A percentile compares a stretch with the other conserved stretches of the same genome.
These are phyloP conservation scores for Picochlorum sp. DNA, from an alignment of 139 green algal genomes.

Conservation along the genomic window DNA sequence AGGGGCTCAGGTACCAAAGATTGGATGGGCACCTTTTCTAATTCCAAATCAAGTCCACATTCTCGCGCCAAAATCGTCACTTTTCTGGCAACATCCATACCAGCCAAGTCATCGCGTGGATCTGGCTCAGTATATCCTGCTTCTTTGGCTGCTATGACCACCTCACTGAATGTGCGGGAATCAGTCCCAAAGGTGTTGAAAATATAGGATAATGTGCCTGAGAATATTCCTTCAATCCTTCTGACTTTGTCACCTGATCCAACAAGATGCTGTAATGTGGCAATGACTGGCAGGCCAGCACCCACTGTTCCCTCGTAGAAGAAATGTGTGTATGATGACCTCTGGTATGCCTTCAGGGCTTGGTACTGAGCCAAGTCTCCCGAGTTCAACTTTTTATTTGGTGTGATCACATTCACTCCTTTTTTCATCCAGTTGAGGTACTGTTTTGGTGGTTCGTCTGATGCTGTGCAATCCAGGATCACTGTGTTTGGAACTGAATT, in stretches of 20 bases:
- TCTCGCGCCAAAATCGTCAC: conserved; percentile 62
- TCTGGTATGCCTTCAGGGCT: conserved; percentile 65
- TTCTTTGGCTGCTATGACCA: conserved; percentile 76
- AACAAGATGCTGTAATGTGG: conserved; percentile 83
- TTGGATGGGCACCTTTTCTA: conserved; percentile 76
- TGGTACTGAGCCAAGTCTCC: conserved; percentile 75
- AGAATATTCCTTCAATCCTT: conserved; percentile 88
- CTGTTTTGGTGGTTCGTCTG: conserved; percentile 43
- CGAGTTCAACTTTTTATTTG: conserved; percentile 95
- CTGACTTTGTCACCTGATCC: conserved; percentile 83
- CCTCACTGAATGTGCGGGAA: conserved; percentile 59
- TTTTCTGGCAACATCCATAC: conserved; percentile 93
- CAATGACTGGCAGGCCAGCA: conserved; percentile 89
- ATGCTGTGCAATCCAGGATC: conserved; percentile 92
- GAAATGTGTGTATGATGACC: conserved; percentile 89
- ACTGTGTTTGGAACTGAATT: conserved; percentile 86
- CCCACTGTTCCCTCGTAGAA: conserved; percentile 95
- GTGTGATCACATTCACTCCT: conserved; percentile 86
- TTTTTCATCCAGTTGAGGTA: conserved; percentile 84
- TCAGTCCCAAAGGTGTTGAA: conserved; percentile 83
- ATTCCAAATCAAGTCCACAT: conserved; percentile 76
- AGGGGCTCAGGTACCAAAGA: conserved; percentile 78
- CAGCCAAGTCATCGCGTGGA: conserved; percentile 86
- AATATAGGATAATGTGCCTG: conserved; percentile 93
- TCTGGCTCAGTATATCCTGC: conserved; percentile 94